phyloP scores from a whole-genome alignment of 768 basidiomycete genomes.

The Mycena albidolilacea region DNA sequence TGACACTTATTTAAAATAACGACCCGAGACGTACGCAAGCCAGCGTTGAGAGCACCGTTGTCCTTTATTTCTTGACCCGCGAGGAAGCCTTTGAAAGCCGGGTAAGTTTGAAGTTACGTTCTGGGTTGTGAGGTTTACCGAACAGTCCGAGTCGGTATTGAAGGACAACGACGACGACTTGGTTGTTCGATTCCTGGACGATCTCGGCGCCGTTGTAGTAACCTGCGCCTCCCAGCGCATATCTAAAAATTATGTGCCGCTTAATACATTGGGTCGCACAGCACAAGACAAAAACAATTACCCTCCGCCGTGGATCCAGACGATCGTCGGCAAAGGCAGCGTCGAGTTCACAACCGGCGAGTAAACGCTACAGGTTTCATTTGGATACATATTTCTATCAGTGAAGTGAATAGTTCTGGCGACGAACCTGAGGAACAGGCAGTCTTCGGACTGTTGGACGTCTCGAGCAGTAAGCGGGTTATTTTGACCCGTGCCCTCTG shows the following conservation, averaged over 20 bases:
- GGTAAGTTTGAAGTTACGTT: background rate
- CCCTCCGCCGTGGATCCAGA: constrained; percentile 44
- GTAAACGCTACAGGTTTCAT: constrained; percentile 27
- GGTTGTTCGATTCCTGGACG: constrained; percentile 33
- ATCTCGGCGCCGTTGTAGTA: constrained; percentile 33
- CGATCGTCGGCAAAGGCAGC: constrained; percentile 31
- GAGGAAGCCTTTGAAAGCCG: constrained; percentile 54
- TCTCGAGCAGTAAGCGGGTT: constrained; percentile 32
- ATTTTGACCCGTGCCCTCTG: background rate
- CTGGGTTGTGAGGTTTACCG: background rate
- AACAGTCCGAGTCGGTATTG: constrained; percentile 19
- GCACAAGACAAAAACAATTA: background rate
- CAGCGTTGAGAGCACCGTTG: constrained; percentile 62
- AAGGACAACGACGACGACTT: constrained; percentile 33
- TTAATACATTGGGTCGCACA: background rate
- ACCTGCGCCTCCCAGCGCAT: constrained; percentile 20
- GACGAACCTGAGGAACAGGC: constrained; percentile 49
- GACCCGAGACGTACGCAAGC: constrained; percentile 54
- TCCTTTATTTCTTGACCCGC: constrained; percentile 58
- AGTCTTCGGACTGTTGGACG: constrained; percentile 45
- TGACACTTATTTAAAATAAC: background rate
- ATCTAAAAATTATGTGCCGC: background rate
- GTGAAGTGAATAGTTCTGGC: background rate
- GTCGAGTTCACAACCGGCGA: constrained; percentile 25
- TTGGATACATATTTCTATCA: background rate